Conservation (phyloP, 2,329 filamentous ascomycete species). For the Mycosphaerella sp. region DNA sequence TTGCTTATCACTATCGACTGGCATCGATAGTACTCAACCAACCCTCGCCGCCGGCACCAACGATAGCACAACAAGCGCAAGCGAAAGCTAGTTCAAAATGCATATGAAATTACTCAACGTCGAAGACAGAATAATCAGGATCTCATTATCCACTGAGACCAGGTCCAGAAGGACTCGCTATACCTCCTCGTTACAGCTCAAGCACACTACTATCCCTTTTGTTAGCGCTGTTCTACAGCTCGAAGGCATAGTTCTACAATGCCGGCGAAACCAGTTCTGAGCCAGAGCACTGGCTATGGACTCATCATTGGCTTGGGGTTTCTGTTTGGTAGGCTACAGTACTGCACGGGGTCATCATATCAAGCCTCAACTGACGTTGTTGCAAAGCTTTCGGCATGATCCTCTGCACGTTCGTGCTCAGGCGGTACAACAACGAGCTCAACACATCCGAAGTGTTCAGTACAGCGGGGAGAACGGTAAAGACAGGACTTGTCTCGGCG, state of each 20-base stretch:
- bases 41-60: neutral
- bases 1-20: neutral
- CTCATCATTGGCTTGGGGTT: constrained; percentile 64
- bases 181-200: too few species aligned
- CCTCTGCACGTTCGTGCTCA: constrained; percentile 28
- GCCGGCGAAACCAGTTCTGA: constrained; percentile 6
- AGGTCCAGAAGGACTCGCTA: too few species aligned
- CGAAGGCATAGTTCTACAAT: neutral
- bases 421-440: constrained; percentile 52
- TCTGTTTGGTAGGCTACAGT: constrained; percentile 1
- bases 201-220: neutral
- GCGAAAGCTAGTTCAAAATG: neutral
- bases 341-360: neutral
- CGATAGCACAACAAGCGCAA: neutral
- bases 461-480: constrained; percentile 77
- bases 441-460: constrained; percentile 89
- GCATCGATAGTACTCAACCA: neutral
- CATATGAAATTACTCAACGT: neutral
- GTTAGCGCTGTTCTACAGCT: neutral
- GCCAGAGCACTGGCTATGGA: constrained; percentile 57
- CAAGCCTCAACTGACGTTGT: too few species aligned
- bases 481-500: constrained; percentile 75
- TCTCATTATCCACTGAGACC: too few species aligned
- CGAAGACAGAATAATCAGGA: neutral
- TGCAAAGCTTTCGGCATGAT: constrained; percentile 55